phyloP scores from a whole-genome alignment of 73 alveolate genomes.

The Effrenium voratum region DNA sequence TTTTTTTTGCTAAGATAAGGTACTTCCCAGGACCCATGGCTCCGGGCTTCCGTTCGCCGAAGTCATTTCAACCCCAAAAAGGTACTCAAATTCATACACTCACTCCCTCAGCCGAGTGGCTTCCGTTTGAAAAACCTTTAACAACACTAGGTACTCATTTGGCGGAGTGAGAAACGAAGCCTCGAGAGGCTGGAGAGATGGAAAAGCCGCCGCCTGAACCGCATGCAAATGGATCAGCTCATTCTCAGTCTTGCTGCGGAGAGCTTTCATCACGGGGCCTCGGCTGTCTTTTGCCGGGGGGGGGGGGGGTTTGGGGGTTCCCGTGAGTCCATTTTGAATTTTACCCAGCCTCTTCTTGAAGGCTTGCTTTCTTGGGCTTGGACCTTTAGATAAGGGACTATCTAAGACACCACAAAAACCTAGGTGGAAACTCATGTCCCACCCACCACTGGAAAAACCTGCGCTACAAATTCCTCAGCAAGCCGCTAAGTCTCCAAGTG shows the following conservation, averaged over 20 bases:
- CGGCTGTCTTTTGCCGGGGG: background rate
- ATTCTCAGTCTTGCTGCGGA: slow-evolving; percentile 58
- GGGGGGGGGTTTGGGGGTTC: background rate
- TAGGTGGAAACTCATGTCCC: background rate
- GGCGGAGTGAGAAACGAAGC: no score
- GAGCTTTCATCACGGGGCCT: slow-evolving; percentile 83
- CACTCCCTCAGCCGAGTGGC: no score
- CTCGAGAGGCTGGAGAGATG: no score
- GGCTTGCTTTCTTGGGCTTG: background rate
- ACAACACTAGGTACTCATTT: no score
- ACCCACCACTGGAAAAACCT: background rate
- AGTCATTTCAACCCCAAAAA: no score
- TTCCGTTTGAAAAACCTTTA: no score
- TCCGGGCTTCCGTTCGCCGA: no score
- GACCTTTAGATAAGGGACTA: background rate
- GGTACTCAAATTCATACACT: no score
- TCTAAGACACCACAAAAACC: background rate
- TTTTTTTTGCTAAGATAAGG: no score
- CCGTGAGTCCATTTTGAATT: background rate
- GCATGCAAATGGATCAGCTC: slow-evolving; percentile 89
- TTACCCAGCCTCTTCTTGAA: background rate
- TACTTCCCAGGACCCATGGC: no score
- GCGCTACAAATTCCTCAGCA: no score
- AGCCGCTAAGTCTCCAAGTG: no score
- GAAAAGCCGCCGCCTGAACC: slow-evolving; percentile 66